These are phyloP conservation scores for Candida cerambycidarum DNA, from an alignment of 805 yeast species.

Conservation along the genomic window DNA sequence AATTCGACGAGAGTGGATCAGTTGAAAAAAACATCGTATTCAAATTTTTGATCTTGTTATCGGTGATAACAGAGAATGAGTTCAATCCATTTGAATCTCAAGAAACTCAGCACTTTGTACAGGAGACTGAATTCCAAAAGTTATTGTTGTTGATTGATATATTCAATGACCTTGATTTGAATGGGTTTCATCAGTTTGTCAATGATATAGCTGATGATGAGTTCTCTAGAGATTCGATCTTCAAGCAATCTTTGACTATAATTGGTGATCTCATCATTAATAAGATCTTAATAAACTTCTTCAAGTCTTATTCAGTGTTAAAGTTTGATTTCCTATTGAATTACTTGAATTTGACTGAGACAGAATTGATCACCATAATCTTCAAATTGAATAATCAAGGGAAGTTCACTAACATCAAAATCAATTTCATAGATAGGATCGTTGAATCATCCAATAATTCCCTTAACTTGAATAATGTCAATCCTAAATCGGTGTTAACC, in stretches of 20 bases:
- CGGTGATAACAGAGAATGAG: slow-evolving; percentile 61
- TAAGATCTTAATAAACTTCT: slow-evolving; percentile 28
- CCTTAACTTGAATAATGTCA: slow-evolving; percentile 3
- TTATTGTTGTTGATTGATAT: slow-evolving; percentile 29
- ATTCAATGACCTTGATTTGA: slow-evolving; percentile 30
- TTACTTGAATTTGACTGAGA: slow-evolving; percentile 20
- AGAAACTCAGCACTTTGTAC: slow-evolving; percentile 58
- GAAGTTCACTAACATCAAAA: slow-evolving; percentile 23
- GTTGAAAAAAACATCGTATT: slow-evolving; percentile 53
- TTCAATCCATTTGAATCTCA: slow-evolving; percentile 73
- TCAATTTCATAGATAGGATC: slow-evolving; percentile 28
- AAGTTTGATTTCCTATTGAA: slow-evolving; percentile 26
- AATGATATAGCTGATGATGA: slow-evolving; percentile 17
- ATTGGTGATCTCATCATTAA: slow-evolving; percentile 31
- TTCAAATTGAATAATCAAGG: slow-evolving; percentile 32
- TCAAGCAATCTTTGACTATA: slow-evolving; percentile 23
- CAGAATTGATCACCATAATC: slow-evolving; percentile 27
- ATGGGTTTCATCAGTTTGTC: slow-evolving; percentile 14
- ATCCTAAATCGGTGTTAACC: slow-evolving; percentile 19
- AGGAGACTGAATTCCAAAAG: slow-evolving; percentile 27
- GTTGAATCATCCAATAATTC: slow-evolving; percentile 8
- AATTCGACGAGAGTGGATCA: slow-evolving; percentile 46
- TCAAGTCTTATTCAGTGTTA: slow-evolving; percentile 31
- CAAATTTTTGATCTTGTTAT: slow-evolving; percentile 59
- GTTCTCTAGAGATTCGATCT: slow-evolving; percentile 30